Evolutionary conservation across 129 eudicot genomes (phyloP), one percentile per base, ranked within the genome.

Genomic region (Chrysanthemum makinoi): DNA sequence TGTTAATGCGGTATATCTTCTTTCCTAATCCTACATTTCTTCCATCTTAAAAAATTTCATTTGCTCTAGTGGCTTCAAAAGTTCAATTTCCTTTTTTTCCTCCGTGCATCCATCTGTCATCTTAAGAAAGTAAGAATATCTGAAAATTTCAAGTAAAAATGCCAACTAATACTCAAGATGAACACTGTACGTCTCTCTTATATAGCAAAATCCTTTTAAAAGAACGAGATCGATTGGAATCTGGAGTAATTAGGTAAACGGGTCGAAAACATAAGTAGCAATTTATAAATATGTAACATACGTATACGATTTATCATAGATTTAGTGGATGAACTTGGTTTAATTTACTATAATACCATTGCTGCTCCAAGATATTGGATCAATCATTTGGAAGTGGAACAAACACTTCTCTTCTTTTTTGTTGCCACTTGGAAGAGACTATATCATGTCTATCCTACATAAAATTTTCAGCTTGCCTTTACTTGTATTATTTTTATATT

Each of bases 1-100:
- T 44, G 65, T 14, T 75, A 66, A n/a, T 66, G 80, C 60, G 39
- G 30, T 20, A 44, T 65, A 74, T 74, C 68, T 75, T 56, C 35
- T 52, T 39, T 19, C 47, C 49, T 55, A 55, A 47, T 74, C 53
- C 51, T 19, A 24, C 28, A 30, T 30, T 69, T 69, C 4, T 53
- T 30, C 18, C 11, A n/a, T 52, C 30, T 70, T 15, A 22, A 35
- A 43, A 35, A 62, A 22, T 73, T 62, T 50, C 35, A 62, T 48
- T 62, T 62, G 50, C 46, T 46, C 26, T 11, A 61, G 67, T 61
- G 61, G 73, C 1, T 53, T 28, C 49, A 68, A 69, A 69, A 69
- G 73, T 11, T 51, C 1, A 15, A 9, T 69, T 69, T 69, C 22
- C 62, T 18, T 11, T 52, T 52, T 69, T 30, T 30, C 62, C 16